phyloP scores from a whole-genome alignment of 139 green algal genomes.

The Trebouxia sp. region DNA sequence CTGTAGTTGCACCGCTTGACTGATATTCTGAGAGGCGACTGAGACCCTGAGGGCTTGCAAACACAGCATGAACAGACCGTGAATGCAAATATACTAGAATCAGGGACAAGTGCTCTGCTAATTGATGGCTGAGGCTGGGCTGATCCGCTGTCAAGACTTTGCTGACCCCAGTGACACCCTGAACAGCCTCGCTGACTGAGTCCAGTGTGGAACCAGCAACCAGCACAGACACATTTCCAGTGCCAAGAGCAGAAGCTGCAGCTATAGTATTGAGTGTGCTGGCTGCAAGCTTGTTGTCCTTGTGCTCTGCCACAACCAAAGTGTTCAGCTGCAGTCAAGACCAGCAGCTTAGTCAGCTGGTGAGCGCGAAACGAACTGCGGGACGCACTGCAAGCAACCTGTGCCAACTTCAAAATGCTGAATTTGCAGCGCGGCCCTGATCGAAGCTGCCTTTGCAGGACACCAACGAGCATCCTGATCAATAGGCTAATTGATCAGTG shows the following conservation, averaged over 20 bases:
- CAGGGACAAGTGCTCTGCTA: conserved; percentile 63
- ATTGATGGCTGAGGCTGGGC: conserved; percentile 50
- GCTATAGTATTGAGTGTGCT: conserved; percentile 42
- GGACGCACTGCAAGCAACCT: too few species aligned
- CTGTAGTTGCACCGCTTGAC: conserved; percentile 47
- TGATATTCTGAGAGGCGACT: not conserved
- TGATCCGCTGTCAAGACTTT: conserved; percentile 66
- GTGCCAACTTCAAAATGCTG: too few species aligned
- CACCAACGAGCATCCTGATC: too few species aligned
- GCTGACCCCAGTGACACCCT: conserved; percentile 37
- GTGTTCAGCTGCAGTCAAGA: conserved; percentile 32
- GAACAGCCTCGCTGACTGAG: conserved; percentile 24
- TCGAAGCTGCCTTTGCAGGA: too few species aligned
- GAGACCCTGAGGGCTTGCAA: not conserved
- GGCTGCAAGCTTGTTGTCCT: conserved; percentile 32
- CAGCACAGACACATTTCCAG: conserved; percentile 36
- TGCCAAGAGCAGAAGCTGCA: conserved; percentile 38
- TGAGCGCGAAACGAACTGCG: too few species aligned
- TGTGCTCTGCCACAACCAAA: conserved; percentile 55
- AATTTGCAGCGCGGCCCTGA: too few species aligned
- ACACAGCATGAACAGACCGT: conserved; percentile 35
- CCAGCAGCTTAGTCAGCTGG: too few species aligned
- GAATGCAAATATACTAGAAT: conserved; percentile 51
- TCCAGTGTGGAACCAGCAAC: conserved; percentile 36
- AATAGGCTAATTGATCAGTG: too few species aligned